phyloP scores from a whole-genome alignment of 2,329 filamentous ascomycete species.

The Talaromyces sp. region DNA sequence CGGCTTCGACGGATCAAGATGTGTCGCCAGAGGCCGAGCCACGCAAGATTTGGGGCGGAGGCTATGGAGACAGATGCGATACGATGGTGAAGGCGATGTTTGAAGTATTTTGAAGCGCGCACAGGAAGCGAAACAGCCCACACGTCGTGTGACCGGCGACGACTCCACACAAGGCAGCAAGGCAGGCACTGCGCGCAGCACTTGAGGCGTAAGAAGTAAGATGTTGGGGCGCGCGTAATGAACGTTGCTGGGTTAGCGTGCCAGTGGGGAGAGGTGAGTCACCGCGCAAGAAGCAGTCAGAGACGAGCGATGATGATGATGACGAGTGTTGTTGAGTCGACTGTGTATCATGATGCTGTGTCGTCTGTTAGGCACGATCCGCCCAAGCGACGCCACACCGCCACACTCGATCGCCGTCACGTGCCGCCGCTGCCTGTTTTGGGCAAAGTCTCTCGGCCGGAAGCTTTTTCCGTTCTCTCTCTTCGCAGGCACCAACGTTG shows the following conservation, averaged over 20 bases:
- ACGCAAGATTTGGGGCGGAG: neutral
- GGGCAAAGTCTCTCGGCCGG: neutral
- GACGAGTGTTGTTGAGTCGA: neutral
- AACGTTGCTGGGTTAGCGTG: neutral
- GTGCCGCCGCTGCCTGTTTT: constrained; percentile 1
- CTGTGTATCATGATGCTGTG: neutral
- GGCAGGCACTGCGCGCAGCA: neutral
- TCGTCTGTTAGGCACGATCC: constrained; percentile 9
- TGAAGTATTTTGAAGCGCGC: neutral
- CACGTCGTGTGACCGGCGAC: constrained; percentile 10
- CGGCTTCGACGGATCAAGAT: neutral
- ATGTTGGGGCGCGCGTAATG: neutral
- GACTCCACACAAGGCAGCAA: constrained; percentile 6
- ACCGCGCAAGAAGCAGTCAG: neutral
- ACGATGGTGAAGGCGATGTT: neutral
- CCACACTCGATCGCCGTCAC: constrained; percentile 5
- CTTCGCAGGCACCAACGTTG: neutral
- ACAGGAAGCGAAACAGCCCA: constrained; percentile 1
- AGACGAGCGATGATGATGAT: neutral
- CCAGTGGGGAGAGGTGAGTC: constrained; percentile 3
- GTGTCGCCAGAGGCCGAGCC: neutral
- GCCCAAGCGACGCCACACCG: constrained; percentile 3
- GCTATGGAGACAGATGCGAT: neutral
- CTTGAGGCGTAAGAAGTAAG: too few species aligned
- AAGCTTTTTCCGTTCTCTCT: neutral